Evolutionary conservation across 2,329 filamentous ascomycete genomes (phyloP).

Genomic region (Talaromyces sp.): DNA sequence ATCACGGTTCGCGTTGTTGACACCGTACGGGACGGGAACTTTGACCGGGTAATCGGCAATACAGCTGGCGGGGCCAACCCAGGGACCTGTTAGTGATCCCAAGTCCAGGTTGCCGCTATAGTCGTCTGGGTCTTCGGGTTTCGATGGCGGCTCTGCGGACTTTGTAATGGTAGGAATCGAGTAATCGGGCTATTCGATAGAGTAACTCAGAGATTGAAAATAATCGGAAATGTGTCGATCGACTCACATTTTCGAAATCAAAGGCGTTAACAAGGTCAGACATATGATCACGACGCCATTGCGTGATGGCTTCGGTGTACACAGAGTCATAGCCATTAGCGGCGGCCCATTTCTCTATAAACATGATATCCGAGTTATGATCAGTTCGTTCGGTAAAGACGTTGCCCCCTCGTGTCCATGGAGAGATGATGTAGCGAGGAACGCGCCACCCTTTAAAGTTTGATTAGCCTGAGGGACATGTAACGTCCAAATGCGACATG

Average conservation of each 20-base stretch:
- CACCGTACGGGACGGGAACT: constrained; percentile 42
- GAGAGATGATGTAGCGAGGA: constrained; percentile 52
- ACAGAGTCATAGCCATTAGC: constrained; percentile 39
- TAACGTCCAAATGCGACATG: not conserved
- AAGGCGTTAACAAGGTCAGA: constrained; percentile 45
- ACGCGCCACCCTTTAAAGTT: constrained; percentile 41
- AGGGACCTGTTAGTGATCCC: not conserved
- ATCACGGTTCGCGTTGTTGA: constrained; percentile 29
- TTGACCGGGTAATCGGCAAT: not conserved
- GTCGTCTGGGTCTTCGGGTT: constrained; percentile 26
- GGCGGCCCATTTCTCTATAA: constrained; percentile 47
- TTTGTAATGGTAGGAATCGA: constrained; percentile 43
- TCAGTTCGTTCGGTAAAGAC: constrained; percentile 52
- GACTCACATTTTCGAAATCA: constrained; percentile 36
- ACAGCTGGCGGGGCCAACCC: not conserved
- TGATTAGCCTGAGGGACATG: not conserved
- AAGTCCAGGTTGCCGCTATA: not conserved
- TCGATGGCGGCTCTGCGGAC: constrained; percentile 38
- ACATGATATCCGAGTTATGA: constrained; percentile 51
- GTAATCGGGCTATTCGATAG: constrained; percentile 37
- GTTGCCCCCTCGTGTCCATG: constrained; percentile 49
- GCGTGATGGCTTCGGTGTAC: constrained; percentile 37
- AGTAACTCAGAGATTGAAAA: constrained; percentile 1
- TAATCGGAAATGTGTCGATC: not conserved
- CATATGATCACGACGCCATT: constrained; percentile 44